These are phyloP conservation scores for Rhinocladiella mackenziei DNA, from an alignment of 2,329 filamentous ascomycete genomes.

Conservation along the genomic window DNA sequence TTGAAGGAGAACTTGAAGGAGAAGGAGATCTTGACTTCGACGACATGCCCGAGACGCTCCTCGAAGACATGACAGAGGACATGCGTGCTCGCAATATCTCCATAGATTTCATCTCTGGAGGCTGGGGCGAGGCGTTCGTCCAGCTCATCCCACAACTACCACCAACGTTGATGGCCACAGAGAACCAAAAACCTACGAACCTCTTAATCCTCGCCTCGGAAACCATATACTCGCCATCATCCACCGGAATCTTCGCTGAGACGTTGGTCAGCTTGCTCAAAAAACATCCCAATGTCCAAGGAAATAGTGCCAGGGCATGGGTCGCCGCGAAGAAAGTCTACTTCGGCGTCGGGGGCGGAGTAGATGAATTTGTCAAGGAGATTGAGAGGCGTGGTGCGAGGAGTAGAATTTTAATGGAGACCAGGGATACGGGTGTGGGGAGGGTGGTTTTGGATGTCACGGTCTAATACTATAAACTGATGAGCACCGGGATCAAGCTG, in stretches of 20 bases:
- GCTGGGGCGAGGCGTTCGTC: slow-evolving; percentile 50
- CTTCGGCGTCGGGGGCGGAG: slow-evolving; percentile 63
- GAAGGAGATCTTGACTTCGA: slow-evolving; percentile 38
- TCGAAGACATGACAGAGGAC: slow-evolving; percentile 45
- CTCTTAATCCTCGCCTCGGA: slow-evolving; percentile 56
- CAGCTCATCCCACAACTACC: slow-evolving; percentile 39
- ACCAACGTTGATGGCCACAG: slow-evolving; percentile 11
- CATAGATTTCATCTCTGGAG: slow-evolving; percentile 56
- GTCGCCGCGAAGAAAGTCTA: slow-evolving; percentile 63
- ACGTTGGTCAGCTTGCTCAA: slow-evolving; percentile 50
- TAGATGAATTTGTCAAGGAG: slow-evolving; percentile 52
- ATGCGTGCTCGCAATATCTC: slow-evolving; percentile 44
- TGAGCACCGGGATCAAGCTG: too few species aligned
- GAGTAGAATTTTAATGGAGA: slow-evolving; percentile 33
- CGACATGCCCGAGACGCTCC: slow-evolving; percentile 42
- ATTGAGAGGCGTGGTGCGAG: slow-evolving; percentile 24
- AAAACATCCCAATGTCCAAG: slow-evolving; percentile 26
- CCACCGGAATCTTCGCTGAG: slow-evolving; percentile 53
- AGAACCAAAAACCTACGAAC: slow-evolving; percentile 5
- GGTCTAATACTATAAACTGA: slow-evolving; percentile 4
- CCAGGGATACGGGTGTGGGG: slow-evolving; percentile 43
- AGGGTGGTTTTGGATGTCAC: slow-evolving; percentile 42
- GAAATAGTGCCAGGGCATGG: slow-evolving; percentile 44
- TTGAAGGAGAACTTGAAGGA: too few species aligned
- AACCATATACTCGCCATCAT: slow-evolving; percentile 60